Evolutionary conservation across 306 rosid species (phyloP), one percentile per base, ranked within the genome.

Genomic region (Amphicarpaea edgeworthii): DNA sequence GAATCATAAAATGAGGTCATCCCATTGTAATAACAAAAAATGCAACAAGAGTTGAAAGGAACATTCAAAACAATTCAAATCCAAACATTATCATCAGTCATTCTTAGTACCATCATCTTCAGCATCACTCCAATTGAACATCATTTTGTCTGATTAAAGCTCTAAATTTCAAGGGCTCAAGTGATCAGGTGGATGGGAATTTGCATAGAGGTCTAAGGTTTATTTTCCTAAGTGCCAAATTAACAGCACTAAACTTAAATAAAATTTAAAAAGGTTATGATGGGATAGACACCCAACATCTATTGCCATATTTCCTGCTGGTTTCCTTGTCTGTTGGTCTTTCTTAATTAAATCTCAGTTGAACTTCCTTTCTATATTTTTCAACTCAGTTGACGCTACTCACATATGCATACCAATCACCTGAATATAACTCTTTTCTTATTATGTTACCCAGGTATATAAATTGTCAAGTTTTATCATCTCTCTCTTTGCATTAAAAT

Each of bases 11-110:
- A 68, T 19, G 28, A 57, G 32, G n/a, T 34, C 70, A 55, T 28
- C 43, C 32, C n/a, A 55, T 41, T 68, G 68, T 17, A 41, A 46
- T 21, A 68, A 14, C 34, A 17, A 26, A 55, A 57, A 6, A 40
- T 47, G 71, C 64, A 43, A 34, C 16, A 70, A 53, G 53, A 23
- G 45, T 37, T 49, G 63, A 58, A 82, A 54, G 37, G 30, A 75
- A 12, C n/a, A 53, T 32, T 20, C 43, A 7, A 3, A 57, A 21
- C 50, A 51, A 45, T 7, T 65, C 19, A 57, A 54, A 67, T 51
- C 34, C 7, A 12, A 60, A 67, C 21, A 46, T 68, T 57, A 15
- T 58, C 63, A 68, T 58, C 53, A 11, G 12, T 49, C 19, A 67
- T 20, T n/a, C n/a, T n/a, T 28, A 28, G 49, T 46, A 45, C 40